Evolutionary conservation across 2,329 filamentous ascomycete species (phyloP), one percentile per base, ranked within the genome.

Genomic region (Myotisia sp.): DNA sequence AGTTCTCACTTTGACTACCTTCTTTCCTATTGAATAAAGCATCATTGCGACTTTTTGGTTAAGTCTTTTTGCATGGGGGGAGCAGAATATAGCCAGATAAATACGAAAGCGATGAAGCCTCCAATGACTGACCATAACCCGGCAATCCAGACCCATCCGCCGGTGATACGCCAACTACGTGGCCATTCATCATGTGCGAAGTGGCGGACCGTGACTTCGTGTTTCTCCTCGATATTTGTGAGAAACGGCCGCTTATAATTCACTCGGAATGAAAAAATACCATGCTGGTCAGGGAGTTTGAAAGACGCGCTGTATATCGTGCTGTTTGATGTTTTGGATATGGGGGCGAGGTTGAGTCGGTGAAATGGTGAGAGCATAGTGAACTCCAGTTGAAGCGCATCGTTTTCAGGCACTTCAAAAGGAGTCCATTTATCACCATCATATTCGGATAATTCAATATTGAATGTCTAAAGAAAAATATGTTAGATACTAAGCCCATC

Each of bases 311-410:
- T 69, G 65, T 78, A 98, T 41, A 80, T 69, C 32, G 81, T 77
- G 43, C 76, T 74, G 48, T 82, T 76, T 36, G 67, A 58, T 1
- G 75, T 78, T 17, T 65, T 66, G 20, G 60, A 58, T 6, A 65
- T 56, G 9, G 73, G 70, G 6, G 63, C 49, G 20, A 98, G 75
- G 39, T 75, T 67, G 21, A 95, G 70, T 26, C 90, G 86, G 64
- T 94, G 79, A 74, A 94, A 95, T 37, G 90, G 87, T 1, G 87
- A 94, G 29, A 98, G 79, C 90, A 95, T 98, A 64, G 77, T 86
- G 67, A 95, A 94, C 60, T 98, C 90, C 42, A 98, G 81, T 60
- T 98, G 90, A 21, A 98, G 54, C 18, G 66, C 68, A 54, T 98
- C 90, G 42, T 62, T 67, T 6, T 67, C 52, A 14, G 83, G 76